Conservation (phyloP, 768 basidiomycete genomes). For the Hygrophorus russula region DNA sequence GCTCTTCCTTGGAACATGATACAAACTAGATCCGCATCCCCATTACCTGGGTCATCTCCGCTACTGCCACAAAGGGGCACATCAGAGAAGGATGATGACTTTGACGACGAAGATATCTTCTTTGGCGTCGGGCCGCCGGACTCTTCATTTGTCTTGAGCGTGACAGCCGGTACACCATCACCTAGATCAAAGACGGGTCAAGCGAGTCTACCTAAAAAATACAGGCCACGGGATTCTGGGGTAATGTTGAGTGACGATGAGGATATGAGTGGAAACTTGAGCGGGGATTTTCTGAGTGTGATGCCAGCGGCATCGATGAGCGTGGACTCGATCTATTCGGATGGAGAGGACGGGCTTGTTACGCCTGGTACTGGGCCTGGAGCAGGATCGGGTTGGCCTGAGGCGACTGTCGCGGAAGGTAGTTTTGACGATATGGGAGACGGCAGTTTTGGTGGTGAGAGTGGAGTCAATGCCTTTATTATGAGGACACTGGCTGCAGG, state of each 20-base stretch:
- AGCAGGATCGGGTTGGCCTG: conserved; percentile 52
- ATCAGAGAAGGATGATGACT: conserved; percentile 12
- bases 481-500: conserved; percentile 53
- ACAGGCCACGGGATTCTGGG: conserved; percentile 59
- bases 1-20: not conserved
- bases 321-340: conserved; percentile 48
- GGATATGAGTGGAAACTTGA: conserved; percentile 13
- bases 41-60: conserved; percentile 46
- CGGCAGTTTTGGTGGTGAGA: conserved; percentile 12
- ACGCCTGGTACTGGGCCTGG: conserved; percentile 55
- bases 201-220: conserved; percentile 47
- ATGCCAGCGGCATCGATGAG: conserved; percentile 55
- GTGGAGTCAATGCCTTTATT: conserved; percentile 48
- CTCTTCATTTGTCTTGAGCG: conserved; percentile 44
- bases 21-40: conserved; percentile 15
- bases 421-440: conserved; percentile 27
- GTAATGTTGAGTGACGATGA: conserved; percentile 51
- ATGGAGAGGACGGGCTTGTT: conserved; percentile 53
- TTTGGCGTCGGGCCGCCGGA: conserved; percentile 35
- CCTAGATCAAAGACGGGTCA: conserved; percentile 30
- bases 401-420: conserved; percentile 25
- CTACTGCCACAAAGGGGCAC: conserved; percentile 13
- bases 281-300: conserved; percentile 18
- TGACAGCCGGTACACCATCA: conserved; percentile 48
- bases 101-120: conserved; percentile 46